Evolutionary conservation across 306 rosid species (phyloP), one percentile per base, ranked within the genome.

Genomic region (Hippophae gyantsensis): DNA sequence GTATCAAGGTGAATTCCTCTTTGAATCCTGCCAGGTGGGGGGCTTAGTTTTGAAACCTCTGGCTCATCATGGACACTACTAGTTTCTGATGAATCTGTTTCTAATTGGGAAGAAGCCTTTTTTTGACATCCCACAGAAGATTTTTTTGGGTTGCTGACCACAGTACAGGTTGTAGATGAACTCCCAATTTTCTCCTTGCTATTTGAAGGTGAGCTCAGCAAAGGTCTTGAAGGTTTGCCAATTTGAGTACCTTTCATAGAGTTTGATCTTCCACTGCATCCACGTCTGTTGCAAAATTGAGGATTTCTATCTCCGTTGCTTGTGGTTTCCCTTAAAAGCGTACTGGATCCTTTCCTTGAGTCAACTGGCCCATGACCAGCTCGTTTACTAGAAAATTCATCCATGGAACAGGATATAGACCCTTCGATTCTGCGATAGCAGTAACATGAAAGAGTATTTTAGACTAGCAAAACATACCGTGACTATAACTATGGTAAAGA

Each of bases 301-400:
- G 83, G 74, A 72, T 68, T 86, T 63, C 75, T 73, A 63, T 92
- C 93, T 65, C 81, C 76, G 32, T 73, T 69, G 63, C 77, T 88
- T 13, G 81, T 80, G 52, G 79, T 63, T 64, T 93, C 95, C 78
- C 93, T 84, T 51, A 88, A 78, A 61, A 69, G 79, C 54, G 62
- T 79, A 60, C 84, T 72, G 69, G 79, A 67, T 42, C 90, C 90
- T 76, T 80, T 86, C 70, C 76, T 84, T 74, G 95, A 78, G 71
- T 81, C 76, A 71, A 79, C 74, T 58, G 83, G 69, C 65, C 85
- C 81, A 48, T 78, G 69, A 43, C 13, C 68, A 57, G 85, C 78
- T 79, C 89, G 80, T 84, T 86, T 93, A 66, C 96, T 79, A 23
- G 93, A 79, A 78, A 69, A 87, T 51, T 74, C 95, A 75, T 86